Percentiles rank a stretch among this genome's conserved stretches.
Conservation (phyloP, 768 basidiomycete genomes). For the Agrocybe praecox region DNA sequence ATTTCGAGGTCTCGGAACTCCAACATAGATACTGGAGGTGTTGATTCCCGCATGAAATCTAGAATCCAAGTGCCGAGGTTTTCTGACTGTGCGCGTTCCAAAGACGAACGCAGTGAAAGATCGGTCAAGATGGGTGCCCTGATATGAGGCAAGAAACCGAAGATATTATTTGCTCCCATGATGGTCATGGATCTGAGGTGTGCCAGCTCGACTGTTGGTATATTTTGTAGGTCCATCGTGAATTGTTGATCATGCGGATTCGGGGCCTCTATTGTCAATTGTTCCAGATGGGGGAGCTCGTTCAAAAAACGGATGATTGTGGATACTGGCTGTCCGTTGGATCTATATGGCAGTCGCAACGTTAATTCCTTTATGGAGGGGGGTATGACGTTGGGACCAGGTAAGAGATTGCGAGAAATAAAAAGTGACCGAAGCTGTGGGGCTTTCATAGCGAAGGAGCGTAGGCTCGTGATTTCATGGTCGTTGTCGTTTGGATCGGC, state of each 20-base stretch:
- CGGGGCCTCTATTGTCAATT: conserved; percentile 41
- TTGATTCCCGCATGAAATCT: conserved; percentile 25
- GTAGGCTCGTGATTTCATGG: conserved; percentile 27
- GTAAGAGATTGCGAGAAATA: conserved; percentile 36
- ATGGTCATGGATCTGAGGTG: conserved; percentile 29
- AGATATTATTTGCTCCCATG: conserved; percentile 28
- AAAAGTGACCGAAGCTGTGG: conserved; percentile 34
- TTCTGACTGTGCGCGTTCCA: conserved; percentile 16
- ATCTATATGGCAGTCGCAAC: conserved; percentile 30
- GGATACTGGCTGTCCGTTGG: conserved; percentile 18
- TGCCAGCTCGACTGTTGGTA: conserved; percentile 21
- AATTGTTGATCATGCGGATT: conserved; percentile 29
- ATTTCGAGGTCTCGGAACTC: conserved; percentile 55
- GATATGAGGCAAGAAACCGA: conserved; percentile 31
- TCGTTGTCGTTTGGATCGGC: conserved; percentile 17
- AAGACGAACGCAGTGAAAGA: conserved; percentile 20
- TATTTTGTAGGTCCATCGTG: conserved; percentile 15
- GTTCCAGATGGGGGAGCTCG: conserved; percentile 39
- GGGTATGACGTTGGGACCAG: conserved; percentile 33
- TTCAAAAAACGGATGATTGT: conserved; percentile 34
- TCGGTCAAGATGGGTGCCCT: conserved; percentile 26
- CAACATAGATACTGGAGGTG: conserved; percentile 39
- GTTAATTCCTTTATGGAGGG: conserved; percentile 34
- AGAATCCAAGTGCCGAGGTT: conserved; percentile 19
- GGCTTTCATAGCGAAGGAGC: conserved; percentile 30